Conservation (phyloP, 2,329 filamentous ascomycete species). For the Botrytis hyacinthi region DNA sequence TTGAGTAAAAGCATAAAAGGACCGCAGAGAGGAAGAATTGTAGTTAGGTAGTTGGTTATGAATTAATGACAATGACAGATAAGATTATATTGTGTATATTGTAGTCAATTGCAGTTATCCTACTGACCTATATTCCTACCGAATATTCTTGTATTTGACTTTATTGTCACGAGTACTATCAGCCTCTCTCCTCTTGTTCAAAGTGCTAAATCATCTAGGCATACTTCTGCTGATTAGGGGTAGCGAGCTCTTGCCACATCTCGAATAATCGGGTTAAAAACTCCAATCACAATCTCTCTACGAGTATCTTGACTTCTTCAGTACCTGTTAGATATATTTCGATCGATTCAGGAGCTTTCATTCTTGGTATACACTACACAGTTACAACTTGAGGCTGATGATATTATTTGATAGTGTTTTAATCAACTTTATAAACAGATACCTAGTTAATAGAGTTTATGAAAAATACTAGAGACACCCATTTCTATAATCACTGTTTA, state of each 20-base stretch:
- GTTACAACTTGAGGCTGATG: background rate
- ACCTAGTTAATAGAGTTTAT: background rate
- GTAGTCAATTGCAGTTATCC: background rate
- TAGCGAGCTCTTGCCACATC: background rate
- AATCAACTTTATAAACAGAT: background rate
- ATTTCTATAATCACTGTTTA: background rate
- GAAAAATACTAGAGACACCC: background rate
- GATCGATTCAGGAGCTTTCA: background rate
- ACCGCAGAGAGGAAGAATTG: background rate
- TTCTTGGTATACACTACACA: background rate
- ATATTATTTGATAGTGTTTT: background rate
- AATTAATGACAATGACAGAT: background rate
- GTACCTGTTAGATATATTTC: background rate
- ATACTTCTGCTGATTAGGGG: background rate
- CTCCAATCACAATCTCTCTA: background rate
- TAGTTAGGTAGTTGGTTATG: background rate
- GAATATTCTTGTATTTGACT: background rate
- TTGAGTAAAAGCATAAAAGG: background rate
- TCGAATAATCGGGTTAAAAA: background rate
- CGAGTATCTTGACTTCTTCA: background rate
- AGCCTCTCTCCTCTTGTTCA: background rate
- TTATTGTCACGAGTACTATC: background rate
- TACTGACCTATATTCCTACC: no score
- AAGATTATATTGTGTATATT: background rate
- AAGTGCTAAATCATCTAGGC: background rate